Evolutionary conservation across 352 stramenopile genomes (phyloP).

Genomic region (Pythium aphanidermatum): DNA sequence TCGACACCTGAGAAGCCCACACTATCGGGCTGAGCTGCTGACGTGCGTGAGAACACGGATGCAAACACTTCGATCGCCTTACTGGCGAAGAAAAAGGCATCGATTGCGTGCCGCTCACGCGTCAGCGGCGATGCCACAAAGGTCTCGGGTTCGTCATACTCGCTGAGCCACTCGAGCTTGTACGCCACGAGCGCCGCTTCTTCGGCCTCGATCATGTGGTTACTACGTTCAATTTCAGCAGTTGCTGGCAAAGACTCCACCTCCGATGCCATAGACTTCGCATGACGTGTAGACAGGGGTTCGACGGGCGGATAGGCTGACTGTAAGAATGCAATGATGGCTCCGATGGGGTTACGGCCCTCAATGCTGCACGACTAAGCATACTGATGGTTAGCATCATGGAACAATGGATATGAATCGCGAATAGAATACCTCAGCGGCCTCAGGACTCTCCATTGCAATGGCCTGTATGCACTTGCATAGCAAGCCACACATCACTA

Average conservation of each 20-base stretch:
- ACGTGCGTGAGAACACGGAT: conserved; percentile 14
- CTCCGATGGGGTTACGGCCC: conserved; percentile 21
- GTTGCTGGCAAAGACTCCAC: conserved; percentile 1
- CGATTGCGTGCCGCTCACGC: conserved; percentile 24
- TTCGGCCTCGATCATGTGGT: conserved; percentile 5
- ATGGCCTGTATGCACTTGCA: conserved; percentile 38
- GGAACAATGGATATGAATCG: not conserved
- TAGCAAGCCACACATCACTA: conserved; percentile 37
- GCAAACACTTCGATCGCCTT: conserved; percentile 29
- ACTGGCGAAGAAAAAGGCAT: conserved; percentile 27
- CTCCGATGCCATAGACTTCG: conserved; percentile 7
- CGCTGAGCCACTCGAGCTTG: conserved; percentile 49
- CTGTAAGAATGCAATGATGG: conserved; percentile 31
- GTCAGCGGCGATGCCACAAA: conserved; percentile 32
- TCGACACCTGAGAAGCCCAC: not conserved
- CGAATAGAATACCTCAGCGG: conserved; percentile 31
- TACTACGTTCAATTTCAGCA: not conserved
- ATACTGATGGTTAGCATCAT: too few species aligned
- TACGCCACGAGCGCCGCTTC: conserved; percentile 3
- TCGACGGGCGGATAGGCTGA: conserved; percentile 1
- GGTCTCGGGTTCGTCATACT: conserved; percentile 24
- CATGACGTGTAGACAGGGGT: not conserved
- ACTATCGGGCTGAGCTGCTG: not conserved
- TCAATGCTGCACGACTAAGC: conserved; percentile 30
- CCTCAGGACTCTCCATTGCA: conserved; percentile 21